Evolutionary conservation across 2,329 filamentous ascomycete species (phyloP).

Genomic region (Colletotrichum echinochloae): DNA sequence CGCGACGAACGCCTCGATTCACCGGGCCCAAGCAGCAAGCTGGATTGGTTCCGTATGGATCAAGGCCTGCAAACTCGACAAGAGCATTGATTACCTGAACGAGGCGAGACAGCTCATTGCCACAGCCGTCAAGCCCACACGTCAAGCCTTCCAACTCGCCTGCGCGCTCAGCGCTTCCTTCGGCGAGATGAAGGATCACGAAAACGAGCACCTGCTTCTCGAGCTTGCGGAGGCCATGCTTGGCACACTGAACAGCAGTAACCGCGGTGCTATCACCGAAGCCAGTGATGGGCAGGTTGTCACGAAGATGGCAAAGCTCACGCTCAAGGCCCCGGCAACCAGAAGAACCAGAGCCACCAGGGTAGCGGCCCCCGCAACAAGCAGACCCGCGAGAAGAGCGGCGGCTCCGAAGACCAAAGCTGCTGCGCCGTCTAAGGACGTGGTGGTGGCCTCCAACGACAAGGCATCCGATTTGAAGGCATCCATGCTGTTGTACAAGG

Average conservation of each 20-base stretch:
- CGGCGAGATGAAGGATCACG: slow-evolving; percentile 59
- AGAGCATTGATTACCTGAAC: slow-evolving; percentile 67
- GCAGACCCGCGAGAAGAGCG: slow-evolving; percentile 26
- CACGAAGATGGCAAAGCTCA: slow-evolving; percentile 51
- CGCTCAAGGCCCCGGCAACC: slow-evolving; percentile 45
- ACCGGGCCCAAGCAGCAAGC: slow-evolving; percentile 64
- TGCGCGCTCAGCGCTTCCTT: slow-evolving; percentile 69
- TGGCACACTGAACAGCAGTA: slow-evolving; percentile 26
- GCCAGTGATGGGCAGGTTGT: slow-evolving; percentile 49
- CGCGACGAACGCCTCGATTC: slow-evolving; percentile 72
- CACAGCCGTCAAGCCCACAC: slow-evolving; percentile 57
- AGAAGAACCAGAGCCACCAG: slow-evolving; percentile 40
- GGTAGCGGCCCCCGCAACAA: slow-evolving; percentile 40
- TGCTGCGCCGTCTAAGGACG: slow-evolving; percentile 35
- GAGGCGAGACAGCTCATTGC: slow-evolving; percentile 64
- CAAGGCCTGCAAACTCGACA: slow-evolving; percentile 68
- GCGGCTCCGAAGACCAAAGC: slow-evolving; percentile 45
- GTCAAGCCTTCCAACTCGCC: slow-evolving; percentile 59
- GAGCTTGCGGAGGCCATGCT: slow-evolving; percentile 61
- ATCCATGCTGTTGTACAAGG: slow-evolving; percentile 56
- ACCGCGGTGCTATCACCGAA: slow-evolving; percentile 18
- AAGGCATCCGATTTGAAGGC: slow-evolving; percentile 50
- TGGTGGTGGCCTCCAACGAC: slow-evolving; percentile 24
- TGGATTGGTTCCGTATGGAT: slow-evolving; percentile 68
- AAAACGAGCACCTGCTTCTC: slow-evolving; percentile 58